These are phyloP conservation scores for Claviceps maximensis DNA, from an alignment of 2,329 filamentous ascomycete genomes.

Conservation along the genomic window DNA sequence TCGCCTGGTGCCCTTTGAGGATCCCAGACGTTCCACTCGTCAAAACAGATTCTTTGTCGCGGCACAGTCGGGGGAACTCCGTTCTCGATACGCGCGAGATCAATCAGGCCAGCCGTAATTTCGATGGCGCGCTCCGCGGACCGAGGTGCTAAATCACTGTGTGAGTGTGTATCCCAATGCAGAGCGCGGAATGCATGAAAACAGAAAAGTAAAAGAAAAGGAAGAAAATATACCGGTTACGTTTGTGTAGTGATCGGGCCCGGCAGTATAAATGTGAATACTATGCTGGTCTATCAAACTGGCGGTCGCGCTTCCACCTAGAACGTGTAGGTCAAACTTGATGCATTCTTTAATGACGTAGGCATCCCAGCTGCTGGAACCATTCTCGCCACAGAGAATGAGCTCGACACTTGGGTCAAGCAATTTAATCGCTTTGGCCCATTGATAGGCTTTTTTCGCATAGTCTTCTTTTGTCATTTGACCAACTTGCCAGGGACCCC, in stretches of 20 bases:
- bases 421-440: background rate
- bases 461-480: slow-evolving; percentile 1
- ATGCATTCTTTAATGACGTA: slow-evolving; percentile 1
- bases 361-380: background rate
- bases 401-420: background rate
- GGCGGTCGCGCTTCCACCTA: background rate
- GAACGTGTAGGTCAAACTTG: background rate
- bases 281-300: slow-evolving; percentile 1
- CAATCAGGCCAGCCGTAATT: background rate
- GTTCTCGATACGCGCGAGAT: background rate
- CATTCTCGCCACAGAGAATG: background rate
- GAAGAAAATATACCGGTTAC: background rate
- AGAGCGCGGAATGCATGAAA: background rate
- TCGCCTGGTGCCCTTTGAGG: background rate
- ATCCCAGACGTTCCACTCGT: background rate
- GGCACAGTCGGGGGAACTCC: background rate
- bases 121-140: slow-evolving; percentile 1
- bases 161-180: background rate
- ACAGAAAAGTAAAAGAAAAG: background rate
- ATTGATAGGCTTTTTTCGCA: background rate
- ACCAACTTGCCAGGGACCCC: background rate
- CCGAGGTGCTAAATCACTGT: background rate
- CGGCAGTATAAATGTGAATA: background rate
- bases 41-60: background rate
- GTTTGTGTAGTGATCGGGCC: background rate